A percentile compares a stretch with the other conserved stretches of the same genome.
These are phyloP conservation scores for Pelargonium nanum DNA, from an alignment of 345 rosid species.

Conservation along the genomic window DNA sequence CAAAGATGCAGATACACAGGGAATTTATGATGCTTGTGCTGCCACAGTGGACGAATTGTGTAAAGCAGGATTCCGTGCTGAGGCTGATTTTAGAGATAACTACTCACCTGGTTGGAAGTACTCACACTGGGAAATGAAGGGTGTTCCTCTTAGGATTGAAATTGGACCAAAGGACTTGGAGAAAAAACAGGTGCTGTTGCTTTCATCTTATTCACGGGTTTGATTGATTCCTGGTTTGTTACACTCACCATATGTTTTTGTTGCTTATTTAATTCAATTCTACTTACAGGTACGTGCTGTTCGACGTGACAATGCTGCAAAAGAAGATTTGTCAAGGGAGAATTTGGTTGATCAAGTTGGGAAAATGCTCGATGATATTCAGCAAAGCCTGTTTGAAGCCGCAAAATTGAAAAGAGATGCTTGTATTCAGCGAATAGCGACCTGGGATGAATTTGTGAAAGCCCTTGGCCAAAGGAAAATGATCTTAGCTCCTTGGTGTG, in stretches of 20 bases:
- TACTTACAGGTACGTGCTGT: constrained; percentile 66
- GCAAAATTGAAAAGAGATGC: constrained; percentile 70
- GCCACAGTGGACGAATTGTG: constrained; percentile 55
- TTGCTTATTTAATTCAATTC: constrained; percentile 4
- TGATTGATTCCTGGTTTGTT: constrained; percentile 3
- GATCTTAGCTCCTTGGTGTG: constrained; percentile 98
- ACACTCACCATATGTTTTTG: not conserved
- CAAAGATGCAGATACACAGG: constrained; percentile 82
- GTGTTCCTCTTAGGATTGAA: constrained; percentile 93
- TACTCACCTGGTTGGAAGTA: constrained; percentile 99
- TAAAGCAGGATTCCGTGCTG: constrained; percentile 70
- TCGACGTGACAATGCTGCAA: constrained; percentile 70
- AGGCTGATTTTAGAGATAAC: constrained; percentile 73
- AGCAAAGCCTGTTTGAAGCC: constrained; percentile 47
- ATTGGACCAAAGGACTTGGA: constrained; percentile 88
- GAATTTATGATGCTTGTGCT: constrained; percentile 73
- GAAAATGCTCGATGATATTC: constrained; percentile 49
- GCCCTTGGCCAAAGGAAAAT: constrained; percentile 70
- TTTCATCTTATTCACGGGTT: constrained; percentile 2
- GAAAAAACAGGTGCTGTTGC: constrained; percentile 51
- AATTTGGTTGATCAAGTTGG: constrained; percentile 52
- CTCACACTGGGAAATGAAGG: constrained; percentile 96
- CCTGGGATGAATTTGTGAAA: constrained; percentile 76
- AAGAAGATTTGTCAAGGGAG: constrained; percentile 49
- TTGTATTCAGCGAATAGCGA: constrained; percentile 50